Conservation (phyloP, 1,284 basidiomycete genomes). For the Tilletia walkeri region DNA sequence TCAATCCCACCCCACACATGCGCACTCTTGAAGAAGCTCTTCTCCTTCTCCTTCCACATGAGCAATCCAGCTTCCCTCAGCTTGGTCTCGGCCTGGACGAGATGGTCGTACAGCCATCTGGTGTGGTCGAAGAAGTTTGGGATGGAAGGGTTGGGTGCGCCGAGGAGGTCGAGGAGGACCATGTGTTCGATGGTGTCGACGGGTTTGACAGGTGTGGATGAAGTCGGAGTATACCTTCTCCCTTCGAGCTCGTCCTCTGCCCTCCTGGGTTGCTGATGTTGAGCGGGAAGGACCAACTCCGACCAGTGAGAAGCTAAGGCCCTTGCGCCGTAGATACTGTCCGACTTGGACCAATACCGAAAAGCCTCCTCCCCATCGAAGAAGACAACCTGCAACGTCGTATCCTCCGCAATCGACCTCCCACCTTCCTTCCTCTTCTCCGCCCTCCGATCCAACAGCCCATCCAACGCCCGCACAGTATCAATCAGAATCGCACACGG, state of each 20-base stretch:
- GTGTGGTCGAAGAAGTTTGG: conserved; percentile 45
- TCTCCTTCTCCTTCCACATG: conserved; percentile 19
- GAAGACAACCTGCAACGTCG: conserved; percentile 82
- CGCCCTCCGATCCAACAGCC: conserved; percentile 38
- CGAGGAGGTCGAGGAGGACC: conserved; percentile 51
- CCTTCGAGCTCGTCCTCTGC: not conserved
- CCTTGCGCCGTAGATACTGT: conserved; percentile 81
- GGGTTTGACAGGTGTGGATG: conserved; percentile 24
- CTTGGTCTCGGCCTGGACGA: conserved; percentile 35
- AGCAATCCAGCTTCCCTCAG: conserved; percentile 19
- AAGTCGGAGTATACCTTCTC: conserved; percentile 24
- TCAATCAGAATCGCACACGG: conserved; percentile 74
- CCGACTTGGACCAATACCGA: conserved; percentile 78
- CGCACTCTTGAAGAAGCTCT: conserved; percentile 27
- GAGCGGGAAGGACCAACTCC: conserved; percentile 18
- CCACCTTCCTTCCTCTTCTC: conserved; percentile 12
- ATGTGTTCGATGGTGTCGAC: conserved; percentile 52
- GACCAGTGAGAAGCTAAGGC: conserved; percentile 37
- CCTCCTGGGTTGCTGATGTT: not conserved
- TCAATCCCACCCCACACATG: conserved; percentile 66
- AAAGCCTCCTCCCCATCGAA: conserved; percentile 99
- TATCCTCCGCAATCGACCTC: conserved; percentile 63
- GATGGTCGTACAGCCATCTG: conserved; percentile 37
- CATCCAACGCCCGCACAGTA: conserved; percentile 44
- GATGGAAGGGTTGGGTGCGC: conserved; percentile 36